These are phyloP conservation scores for Cercophora scortea DNA, from an alignment of 495 filamentous ascomycete genomes.

Conservation along the genomic window DNA sequence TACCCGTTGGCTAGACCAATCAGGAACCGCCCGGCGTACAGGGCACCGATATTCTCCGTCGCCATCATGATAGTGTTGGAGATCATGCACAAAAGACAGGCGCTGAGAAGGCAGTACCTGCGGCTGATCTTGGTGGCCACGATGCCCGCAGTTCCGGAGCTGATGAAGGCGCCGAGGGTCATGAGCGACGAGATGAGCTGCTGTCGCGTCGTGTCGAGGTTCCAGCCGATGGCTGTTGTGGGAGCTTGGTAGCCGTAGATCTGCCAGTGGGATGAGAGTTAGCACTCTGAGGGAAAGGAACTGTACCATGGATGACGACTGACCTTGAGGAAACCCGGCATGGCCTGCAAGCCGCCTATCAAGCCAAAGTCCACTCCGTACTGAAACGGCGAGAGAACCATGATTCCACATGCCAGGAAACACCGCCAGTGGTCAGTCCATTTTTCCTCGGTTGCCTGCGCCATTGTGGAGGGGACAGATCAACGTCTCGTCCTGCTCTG, in stretches of 20 bases:
- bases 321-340: conserved; percentile 52
- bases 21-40: conserved; percentile 49
- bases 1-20: conserved; percentile 50
- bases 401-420: conserved; percentile 36
- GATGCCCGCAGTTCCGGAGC: conserved; percentile 45
- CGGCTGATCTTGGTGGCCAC: conserved; percentile 41
- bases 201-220: conserved; percentile 44
- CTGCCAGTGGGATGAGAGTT: conserved; percentile 7
- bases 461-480: not conserved
- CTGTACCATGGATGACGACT: not conserved
- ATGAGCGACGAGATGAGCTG: conserved; percentile 52
- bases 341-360: conserved; percentile 54
- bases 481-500: too few relatives aligned
- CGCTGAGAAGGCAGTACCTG: conserved; percentile 40
- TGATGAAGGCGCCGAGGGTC: conserved; percentile 53
- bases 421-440: conserved; percentile 33
- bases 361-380: conserved; percentile 57
- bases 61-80: conserved; percentile 52
- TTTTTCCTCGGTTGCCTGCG: conserved; percentile 5
- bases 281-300: too few relatives aligned
- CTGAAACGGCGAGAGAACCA: conserved; percentile 50
- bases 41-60: conserved; percentile 40
- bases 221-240: conserved; percentile 40
- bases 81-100: conserved; percentile 39
- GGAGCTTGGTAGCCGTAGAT: conserved; percentile 36